Percentiles rank a stretch among this genome's conserved stretches.
phyloP scores from a whole-genome alignment of 2,329 filamentous ascomycete species.

The Fusarium miscanthi region DNA sequence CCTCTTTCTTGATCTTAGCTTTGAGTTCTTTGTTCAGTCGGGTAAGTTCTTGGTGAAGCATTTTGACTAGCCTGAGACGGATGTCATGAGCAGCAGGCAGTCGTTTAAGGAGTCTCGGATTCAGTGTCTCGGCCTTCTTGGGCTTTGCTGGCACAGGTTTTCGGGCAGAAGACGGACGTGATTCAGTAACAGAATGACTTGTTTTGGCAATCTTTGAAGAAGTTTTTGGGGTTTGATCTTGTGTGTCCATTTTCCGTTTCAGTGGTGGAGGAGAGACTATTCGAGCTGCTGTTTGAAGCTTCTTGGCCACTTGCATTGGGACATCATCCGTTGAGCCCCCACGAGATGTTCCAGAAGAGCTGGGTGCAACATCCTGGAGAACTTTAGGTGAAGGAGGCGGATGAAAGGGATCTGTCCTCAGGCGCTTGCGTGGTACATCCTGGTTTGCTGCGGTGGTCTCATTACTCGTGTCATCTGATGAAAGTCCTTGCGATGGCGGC shows the following conservation, averaged over 20 bases:
- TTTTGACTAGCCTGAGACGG: conserved; percentile 67
- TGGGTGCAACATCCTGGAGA: conserved; percentile 10
- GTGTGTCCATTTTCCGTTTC: conserved; percentile 39
- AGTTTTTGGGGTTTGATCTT: conserved; percentile 6
- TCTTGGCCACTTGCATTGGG: conserved; percentile 11
- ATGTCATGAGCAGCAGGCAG: conserved; percentile 68
- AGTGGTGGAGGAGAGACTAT: conserved; percentile 52
- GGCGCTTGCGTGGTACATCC: conserved; percentile 48
- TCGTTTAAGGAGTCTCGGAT: conserved; percentile 72
- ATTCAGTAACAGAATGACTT: conserved; percentile 25
- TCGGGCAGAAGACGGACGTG: conserved; percentile 19
- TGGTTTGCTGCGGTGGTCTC: conserved; percentile 36
- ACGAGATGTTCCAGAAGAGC: conserved; percentile 11
- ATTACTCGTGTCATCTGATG: conserved; percentile 1
- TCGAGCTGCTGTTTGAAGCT: conserved; percentile 41
- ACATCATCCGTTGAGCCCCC: conserved; percentile 2
- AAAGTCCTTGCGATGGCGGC: neutral
- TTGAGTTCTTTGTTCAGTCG: conserved; percentile 73
- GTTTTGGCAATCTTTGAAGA: conserved; percentile 15
- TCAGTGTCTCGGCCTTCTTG: conserved; percentile 65
- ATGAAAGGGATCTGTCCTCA: conserved; percentile 41
- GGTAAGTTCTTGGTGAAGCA: conserved; percentile 73
- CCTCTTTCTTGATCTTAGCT: conserved; percentile 60
- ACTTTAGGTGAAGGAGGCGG: conserved; percentile 11
- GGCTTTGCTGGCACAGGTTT: conserved; percentile 34